A percentile compares a stretch with the other conserved stretches of the same genome.
These are phyloP conservation scores for Suhomyces wounanorum DNA, from an alignment of 1,139 yeast genomes.

Conservation along the genomic window DNA sequence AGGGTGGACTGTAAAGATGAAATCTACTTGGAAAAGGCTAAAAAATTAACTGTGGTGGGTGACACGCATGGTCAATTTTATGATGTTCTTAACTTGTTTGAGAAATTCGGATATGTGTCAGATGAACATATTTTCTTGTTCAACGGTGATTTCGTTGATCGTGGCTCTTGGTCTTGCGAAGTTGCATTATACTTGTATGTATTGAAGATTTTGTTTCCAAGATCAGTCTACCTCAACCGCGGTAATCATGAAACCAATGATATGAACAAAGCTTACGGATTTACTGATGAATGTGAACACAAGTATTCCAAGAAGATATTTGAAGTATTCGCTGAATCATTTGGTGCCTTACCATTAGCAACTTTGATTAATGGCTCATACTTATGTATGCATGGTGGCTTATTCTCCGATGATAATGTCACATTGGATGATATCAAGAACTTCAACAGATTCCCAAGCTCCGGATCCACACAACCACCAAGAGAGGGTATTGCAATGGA, in stretches of 20 bases:
- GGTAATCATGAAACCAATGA: constrained; percentile 97
- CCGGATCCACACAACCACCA: constrained; percentile 76
- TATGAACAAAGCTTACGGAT: constrained; percentile 96
- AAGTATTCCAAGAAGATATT: constrained; percentile 85
- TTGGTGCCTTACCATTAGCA: constrained; percentile 85
- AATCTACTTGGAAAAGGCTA: constrained; percentile 30
- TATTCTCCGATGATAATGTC: constrained; percentile 76
- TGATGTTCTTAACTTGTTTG: constrained; percentile 81
- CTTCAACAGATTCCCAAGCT: constrained; percentile 61
- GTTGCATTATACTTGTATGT: constrained; percentile 83
- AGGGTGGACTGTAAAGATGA: constrained; percentile 25
- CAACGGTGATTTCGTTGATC: constrained; percentile 96
- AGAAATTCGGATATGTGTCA: constrained; percentile 67
- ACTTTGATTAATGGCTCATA: constrained; percentile 75
- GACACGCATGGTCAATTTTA: constrained; percentile 98
- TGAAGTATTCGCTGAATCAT: constrained; percentile 82
- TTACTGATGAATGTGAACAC: constrained; percentile 91
- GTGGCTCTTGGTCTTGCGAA: constrained; percentile 99
- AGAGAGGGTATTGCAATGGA: constrained; percentile 95
- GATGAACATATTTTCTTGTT: constrained; percentile 76
- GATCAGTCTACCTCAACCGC: constrained; percentile 71
- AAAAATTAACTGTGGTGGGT: constrained; percentile 81
- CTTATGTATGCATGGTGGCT: constrained; percentile 93
- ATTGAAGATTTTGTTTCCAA: constrained; percentile 79
- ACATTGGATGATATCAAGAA: constrained; percentile 73